phyloP scores from a whole-genome alignment of 2,329 filamentous ascomycete species.

The Graphium sp. region DNA sequence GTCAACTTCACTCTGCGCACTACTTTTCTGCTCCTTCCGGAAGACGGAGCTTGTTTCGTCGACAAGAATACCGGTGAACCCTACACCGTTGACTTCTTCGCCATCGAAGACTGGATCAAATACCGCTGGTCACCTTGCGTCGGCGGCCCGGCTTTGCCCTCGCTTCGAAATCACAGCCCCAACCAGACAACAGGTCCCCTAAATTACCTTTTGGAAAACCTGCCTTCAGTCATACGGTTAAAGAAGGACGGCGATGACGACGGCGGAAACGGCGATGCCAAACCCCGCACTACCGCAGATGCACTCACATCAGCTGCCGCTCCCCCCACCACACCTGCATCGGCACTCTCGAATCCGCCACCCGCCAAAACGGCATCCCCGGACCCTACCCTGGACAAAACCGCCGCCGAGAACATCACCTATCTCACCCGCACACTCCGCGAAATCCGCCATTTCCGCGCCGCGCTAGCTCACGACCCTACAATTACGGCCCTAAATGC shows the following conservation, averaged over 20 bases:
- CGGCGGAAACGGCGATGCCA: no score
- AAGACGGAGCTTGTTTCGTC: slow-evolving; percentile 77
- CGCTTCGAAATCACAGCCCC: no score
- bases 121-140: slow-evolving; percentile 32
- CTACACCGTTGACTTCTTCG: slow-evolving; percentile 73
- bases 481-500: slow-evolving; percentile 44
- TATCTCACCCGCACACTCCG: slow-evolving; percentile 65
- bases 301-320: slow-evolving; percentile 6
- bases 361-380: slow-evolving; percentile 14
- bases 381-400: slow-evolving; percentile 21
- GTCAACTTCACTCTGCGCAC: slow-evolving; percentile 88
- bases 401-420: slow-evolving; percentile 25
- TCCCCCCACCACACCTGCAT: neutral
- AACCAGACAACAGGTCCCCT: no score
- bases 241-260: no score
- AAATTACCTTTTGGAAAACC: no score
- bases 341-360: slow-evolving; percentile 10
- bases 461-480: slow-evolving; percentile 48
- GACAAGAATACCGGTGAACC: slow-evolving; percentile 66
- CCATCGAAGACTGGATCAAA: slow-evolving; percentile 63
- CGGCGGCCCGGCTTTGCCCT: slow-evolving; percentile 2
- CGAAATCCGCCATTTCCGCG: slow-evolving; percentile 58
- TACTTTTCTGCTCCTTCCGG: slow-evolving; percentile 68
- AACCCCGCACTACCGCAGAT: no score
- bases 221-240: no score